Percentiles rank a stretch among this genome's conserved stretches.
Conservation (phyloP, 169 alveolate species). For the Eimeria sp. region DNA sequence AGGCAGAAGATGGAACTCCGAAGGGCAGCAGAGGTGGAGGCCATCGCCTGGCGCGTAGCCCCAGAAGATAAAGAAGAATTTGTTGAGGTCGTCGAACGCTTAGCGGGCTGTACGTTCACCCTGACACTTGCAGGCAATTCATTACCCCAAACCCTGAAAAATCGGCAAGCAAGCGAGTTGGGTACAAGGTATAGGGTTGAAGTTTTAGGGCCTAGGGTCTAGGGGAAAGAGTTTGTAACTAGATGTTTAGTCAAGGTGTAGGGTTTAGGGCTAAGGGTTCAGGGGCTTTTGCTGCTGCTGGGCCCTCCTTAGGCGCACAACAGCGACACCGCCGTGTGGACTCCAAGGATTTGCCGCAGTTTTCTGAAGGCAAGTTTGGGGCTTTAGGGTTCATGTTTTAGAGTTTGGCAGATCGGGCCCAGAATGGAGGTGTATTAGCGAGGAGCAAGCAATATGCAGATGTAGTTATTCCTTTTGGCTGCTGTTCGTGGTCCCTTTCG, state of each 20-base stretch:
- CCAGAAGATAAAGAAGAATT: slow-evolving; percentile 10
- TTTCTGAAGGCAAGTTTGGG: neutral
- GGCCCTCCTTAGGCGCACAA: slow-evolving; percentile 51
- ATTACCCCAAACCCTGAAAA: neutral
- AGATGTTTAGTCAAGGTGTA: too few relatives aligned
- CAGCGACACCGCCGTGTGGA: slow-evolving; percentile 66
- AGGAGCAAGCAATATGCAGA: too few relatives aligned
- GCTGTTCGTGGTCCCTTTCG: too few relatives aligned
- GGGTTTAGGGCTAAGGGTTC: too few relatives aligned
- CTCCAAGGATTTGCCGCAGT: slow-evolving; percentile 24
- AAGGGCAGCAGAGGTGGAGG: slow-evolving; percentile 27
- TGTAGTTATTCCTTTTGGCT: too few relatives aligned
- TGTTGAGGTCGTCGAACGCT: slow-evolving; percentile 2
- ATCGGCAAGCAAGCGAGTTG: neutral
- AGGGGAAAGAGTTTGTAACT: too few relatives aligned
- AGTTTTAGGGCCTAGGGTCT: too few relatives aligned
- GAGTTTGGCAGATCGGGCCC: neutral
- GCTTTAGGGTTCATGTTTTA: neutral
- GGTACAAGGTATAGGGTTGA: too few relatives aligned
- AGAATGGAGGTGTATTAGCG: neutral
- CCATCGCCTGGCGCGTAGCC: slow-evolving; percentile 7
- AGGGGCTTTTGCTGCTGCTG: neutral
- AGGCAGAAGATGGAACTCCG: neutral
- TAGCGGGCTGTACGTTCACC: neutral
- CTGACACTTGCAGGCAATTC: too few relatives aligned